Base-by-base conservation (phyloP, 1,139 yeast genomes). In the Meyerozyma carpophila region DNA sequence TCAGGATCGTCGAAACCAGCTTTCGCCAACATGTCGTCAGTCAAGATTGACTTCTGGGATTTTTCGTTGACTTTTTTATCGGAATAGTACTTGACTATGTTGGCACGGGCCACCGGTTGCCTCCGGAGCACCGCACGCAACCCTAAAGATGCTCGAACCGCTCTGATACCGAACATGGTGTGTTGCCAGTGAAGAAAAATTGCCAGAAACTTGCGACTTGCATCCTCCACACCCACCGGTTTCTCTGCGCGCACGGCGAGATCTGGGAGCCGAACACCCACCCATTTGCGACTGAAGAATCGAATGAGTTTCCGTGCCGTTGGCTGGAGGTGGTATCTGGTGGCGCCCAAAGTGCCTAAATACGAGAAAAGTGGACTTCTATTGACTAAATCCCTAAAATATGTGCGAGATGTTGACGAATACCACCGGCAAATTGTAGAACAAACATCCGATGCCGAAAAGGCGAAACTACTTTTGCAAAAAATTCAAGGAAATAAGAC, bases 21-120 rank as follows among this genome's bases (percentile, higher is more conserved):
- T 57, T 82, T 81, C 27, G 85, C 84, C 50, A 90, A 73, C 56
- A 90, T 57, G 57, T 90, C 96, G 48, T 90, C 96, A 37, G 86
- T 82, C 50, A 90, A 72, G 55, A 90, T 77, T 25, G 87, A 77
- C 54, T 77, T 70, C 44, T 72, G 59, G 42, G 62, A 58, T 50
- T 68, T 59, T 37, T 50, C 47, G 9, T 47, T 45, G 50, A 65
- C 51, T 46, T 59, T 56, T 41, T 58, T 55, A 11, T 64, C 54
- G 16, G 69, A 57, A 45, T 62, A 63, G 31, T 41, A 43, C 14
- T 13, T 34, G 16, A 18, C 37, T 10, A 34, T 21, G 26, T 10
- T 18, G 14, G 37, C 5, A 5, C 25, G 26, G 14, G 37, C 25
- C 13, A 13, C 37, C n/a, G 26, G 37, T 46, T 41, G 38, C 21